phyloP scores from a whole-genome alignment of 176 grass and related monocot species.

The Eleusine indica region DNA sequence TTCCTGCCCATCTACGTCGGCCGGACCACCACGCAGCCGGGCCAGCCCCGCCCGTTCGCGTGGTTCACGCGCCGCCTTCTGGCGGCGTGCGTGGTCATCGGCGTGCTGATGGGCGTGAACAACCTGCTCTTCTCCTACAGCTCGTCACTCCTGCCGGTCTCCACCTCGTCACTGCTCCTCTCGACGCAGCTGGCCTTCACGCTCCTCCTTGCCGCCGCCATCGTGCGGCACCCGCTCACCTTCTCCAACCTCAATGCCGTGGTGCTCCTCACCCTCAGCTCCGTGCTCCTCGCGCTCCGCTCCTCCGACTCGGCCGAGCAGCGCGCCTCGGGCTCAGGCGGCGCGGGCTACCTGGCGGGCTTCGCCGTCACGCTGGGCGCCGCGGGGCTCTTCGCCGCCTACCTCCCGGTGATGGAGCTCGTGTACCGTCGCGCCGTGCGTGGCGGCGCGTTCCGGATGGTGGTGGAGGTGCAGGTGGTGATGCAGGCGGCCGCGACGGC shows the following conservation, averaged over 20 bases:
- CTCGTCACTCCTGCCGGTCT: conserved; percentile 84
- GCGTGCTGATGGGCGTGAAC: conserved; percentile 88
- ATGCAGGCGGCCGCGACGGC: conserved; percentile 88
- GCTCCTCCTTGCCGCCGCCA: conserved; percentile 67
- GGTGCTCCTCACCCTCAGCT: conserved; percentile 77
- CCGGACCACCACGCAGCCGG: neutral
- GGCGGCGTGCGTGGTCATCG: conserved; percentile 57
- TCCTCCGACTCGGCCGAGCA: conserved; percentile 52
- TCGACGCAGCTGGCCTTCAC: conserved; percentile 91
- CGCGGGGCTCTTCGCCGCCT: conserved; percentile 75
- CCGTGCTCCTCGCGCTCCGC: conserved; percentile 71
- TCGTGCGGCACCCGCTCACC: conserved; percentile 81
- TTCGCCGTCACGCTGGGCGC: conserved; percentile 81
- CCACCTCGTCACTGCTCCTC: conserved; percentile 88
- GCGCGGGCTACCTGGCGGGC: conserved; percentile 55
- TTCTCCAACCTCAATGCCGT: conserved; percentile 94
- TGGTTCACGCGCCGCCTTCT: conserved; percentile 60
- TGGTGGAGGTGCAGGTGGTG: conserved; percentile 82
- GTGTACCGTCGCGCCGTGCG: conserved; percentile 63
- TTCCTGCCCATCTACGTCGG: conserved; percentile 64
- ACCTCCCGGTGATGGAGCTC: conserved; percentile 88
- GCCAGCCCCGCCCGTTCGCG: conserved; percentile 44
- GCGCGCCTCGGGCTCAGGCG: conserved; percentile 46
- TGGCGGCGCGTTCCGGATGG: conserved; percentile 62
- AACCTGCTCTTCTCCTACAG: conserved; percentile 89